Base-by-base conservation (phyloP, 2,329 filamentous ascomycete genomes). In the Fusarium marasasianum region DNA sequence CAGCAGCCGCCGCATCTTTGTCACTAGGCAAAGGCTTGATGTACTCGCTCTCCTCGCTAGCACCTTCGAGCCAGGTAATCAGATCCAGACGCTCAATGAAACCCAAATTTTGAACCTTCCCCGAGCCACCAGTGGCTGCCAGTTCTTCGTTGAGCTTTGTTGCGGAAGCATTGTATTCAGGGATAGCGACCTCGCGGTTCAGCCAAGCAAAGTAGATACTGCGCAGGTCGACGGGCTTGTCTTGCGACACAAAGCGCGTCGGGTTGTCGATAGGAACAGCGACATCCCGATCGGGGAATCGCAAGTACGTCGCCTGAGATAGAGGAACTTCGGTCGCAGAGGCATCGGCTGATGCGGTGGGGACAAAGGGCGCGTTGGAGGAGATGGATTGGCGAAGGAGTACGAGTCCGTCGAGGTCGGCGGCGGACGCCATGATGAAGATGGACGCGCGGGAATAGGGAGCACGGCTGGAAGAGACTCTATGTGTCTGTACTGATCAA, bases 151-250 rank as follows among this genome's bases (percentile, higher is more conserved):
- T 97, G 64, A 98, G 87, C 76, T 91, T 88, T 78, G 93, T 91
- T 20, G 94, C 93, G 1, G 93, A 92, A 33, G 93, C 90, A 83
- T 98, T 96, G 87, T 98, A 98, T 78, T 97, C 94, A 17, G 94
- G 93, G 75, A 97, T 95, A 62, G 93, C 91, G 63, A 93, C 91
- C 85, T 98, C 96, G 82, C 95, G 94, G 84, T 98, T 97, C 79
- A 94, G 88, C 94, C 95, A 99, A 63, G 95, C 95, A 81, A 98
- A 98, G 86, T 96, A 98, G 83, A 98, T 96, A 81, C 93, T 96
- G 80, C 96, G 94, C 76, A 99, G 87, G 81, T 98, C 94, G 78
- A 98, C 91, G 9, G 92, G 88, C 63, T 90, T 87, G 77, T 89
- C 90, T 66, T 90, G 89, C n/a, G 94, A 95, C 69, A 93, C 89